These are phyloP conservation scores for Blastocladiella emersonii DNA, from an alignment of 371 early-diverging fungal genomes.

Conservation along the genomic window DNA sequence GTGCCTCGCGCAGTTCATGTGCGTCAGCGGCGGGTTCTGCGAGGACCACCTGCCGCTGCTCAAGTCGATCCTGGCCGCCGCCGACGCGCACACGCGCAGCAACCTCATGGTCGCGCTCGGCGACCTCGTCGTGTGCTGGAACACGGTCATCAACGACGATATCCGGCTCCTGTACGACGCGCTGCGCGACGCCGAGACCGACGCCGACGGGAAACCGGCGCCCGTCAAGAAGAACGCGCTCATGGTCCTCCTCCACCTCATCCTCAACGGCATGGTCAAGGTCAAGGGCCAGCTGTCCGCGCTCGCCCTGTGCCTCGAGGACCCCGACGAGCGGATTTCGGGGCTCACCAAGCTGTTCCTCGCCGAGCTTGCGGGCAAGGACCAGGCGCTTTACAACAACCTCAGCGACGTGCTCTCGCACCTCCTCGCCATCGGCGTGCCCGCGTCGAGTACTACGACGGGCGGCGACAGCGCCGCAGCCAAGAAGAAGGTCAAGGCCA, in stretches of 20 bases:
- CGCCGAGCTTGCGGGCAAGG: constrained; percentile 84
- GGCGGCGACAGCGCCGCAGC: neutral
- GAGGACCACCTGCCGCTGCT: constrained; percentile 79
- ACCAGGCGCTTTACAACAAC: constrained; percentile 95
- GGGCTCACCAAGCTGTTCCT: constrained; percentile 89
- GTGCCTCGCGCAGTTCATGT: constrained; percentile 84
- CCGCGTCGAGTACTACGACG: too few species aligned
- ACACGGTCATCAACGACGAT: constrained; percentile 83
- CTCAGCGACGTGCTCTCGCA: constrained; percentile 88
- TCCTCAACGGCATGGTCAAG: constrained; percentile 96
- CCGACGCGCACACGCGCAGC: constrained; percentile 59
- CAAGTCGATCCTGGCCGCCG: constrained; percentile 45
- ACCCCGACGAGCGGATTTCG: constrained; percentile 67
- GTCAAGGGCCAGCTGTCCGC: constrained; percentile 94
- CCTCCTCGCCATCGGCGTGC: neutral
- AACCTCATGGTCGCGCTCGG: constrained; percentile 92
- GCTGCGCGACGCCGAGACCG: constrained; percentile 51
- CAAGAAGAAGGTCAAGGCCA: too few species aligned
- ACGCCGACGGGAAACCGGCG: too few species aligned
- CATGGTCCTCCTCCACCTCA: constrained; percentile 93
- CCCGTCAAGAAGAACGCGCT: constrained; percentile 85
- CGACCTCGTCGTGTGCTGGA: constrained; percentile 90
- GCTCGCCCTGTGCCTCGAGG: constrained; percentile 90
- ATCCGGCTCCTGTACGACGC: constrained; percentile 82
- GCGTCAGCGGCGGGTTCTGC: constrained; percentile 83